phyloP scores from a whole-genome alignment of 495 filamentous ascomycete genomes.

The Penicillium lagena region DNA sequence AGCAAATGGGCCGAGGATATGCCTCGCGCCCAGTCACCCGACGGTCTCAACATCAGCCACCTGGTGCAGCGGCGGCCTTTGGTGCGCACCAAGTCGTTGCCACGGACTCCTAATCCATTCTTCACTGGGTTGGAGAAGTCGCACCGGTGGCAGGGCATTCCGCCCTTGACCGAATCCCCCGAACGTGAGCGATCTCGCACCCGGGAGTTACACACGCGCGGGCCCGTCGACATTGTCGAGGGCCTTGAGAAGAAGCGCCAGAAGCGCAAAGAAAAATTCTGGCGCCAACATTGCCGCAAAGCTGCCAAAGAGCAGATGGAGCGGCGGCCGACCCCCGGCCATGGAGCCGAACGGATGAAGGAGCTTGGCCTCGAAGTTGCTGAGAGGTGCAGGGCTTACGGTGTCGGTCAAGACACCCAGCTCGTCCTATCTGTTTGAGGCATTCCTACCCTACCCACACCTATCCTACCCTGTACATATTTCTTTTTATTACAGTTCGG shows the following conservation, averaged over 20 bases:
- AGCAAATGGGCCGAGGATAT: slow-evolving; percentile 22
- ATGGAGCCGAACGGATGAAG: slow-evolving; percentile 89
- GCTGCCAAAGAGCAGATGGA: slow-evolving; percentile 53
- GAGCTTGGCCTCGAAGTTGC: slow-evolving; percentile 86
- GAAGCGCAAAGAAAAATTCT: slow-evolving; percentile 83
- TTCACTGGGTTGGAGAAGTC: slow-evolving; percentile 34
- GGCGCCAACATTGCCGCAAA: slow-evolving; percentile 73
- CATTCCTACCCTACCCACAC: slow-evolving; percentile 6
- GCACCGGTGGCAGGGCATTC: slow-evolving; percentile 30
- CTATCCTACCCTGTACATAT: slow-evolving; percentile 31
- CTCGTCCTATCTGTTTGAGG: slow-evolving; percentile 76
- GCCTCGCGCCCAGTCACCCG: slow-evolving; percentile 14
- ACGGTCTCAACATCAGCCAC: slow-evolving; percentile 47
- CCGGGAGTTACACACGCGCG: slow-evolving; percentile 56
- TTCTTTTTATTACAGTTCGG: slow-evolving; percentile 13
- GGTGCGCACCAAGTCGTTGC: slow-evolving; percentile 72
- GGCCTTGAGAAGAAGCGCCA: slow-evolving; percentile 91
- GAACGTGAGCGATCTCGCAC: slow-evolving; percentile 33
- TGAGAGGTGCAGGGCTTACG: slow-evolving; percentile 61
- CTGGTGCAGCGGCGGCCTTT: slow-evolving; percentile 57
- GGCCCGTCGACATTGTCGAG: slow-evolving; percentile 94
- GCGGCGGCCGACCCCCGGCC: slow-evolving; percentile 62
- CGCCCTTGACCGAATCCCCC: slow-evolving; percentile 22
- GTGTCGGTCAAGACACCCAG: slow-evolving; percentile 51
- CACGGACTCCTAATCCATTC: slow-evolving; percentile 66